phyloP scores from a whole-genome alignment of 495 filamentous ascomycete genomes.

The Jackrogersella multiformis region DNA sequence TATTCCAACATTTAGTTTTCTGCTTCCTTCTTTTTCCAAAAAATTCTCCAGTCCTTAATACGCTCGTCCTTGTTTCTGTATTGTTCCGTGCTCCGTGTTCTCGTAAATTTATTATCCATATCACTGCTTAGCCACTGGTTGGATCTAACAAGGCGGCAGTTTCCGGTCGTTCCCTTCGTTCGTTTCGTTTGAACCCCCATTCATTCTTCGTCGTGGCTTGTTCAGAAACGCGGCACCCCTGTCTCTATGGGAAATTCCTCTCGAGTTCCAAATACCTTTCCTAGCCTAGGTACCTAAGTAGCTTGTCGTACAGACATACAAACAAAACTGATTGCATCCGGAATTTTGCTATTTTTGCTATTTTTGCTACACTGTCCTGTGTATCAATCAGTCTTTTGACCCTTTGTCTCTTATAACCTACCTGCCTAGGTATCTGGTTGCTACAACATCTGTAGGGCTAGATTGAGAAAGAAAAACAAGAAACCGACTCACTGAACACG shows the following conservation, averaged over 20 bases:
- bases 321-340: constrained; percentile 39
- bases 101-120: constrained; percentile 4
- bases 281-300: too few relatives aligned
- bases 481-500: constrained; percentile 5
- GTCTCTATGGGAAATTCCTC: constrained; percentile 20
- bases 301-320: constrained; percentile 23
- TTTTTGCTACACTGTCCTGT: constrained; percentile 13
- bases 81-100: constrained; percentile 13
- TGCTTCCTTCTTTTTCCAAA: constrained; percentile 2
- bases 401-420: constrained; percentile 20
- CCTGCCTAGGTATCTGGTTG: too few relatives aligned
- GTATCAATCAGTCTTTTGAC: constrained; percentile 18
- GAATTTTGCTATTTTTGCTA: constrained; percentile 6
- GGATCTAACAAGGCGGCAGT: constrained; percentile 18
- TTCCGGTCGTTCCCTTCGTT: constrained; percentile 38
- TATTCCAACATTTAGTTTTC: constrained; percentile 9
- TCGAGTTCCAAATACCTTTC: too few relatives aligned
- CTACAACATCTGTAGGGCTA: background rate
- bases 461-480: constrained; percentile 1
- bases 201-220: constrained; percentile 32
- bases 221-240: constrained; percentile 25
- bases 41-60: constrained; percentile 6
- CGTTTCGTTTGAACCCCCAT: constrained; percentile 35
- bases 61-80: constrained; percentile 19
- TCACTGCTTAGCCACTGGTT: constrained; percentile 9